Conservation (phyloP, 2,329 filamentous ascomycete genomes). For the Alternaria novae-zelandiae region DNA sequence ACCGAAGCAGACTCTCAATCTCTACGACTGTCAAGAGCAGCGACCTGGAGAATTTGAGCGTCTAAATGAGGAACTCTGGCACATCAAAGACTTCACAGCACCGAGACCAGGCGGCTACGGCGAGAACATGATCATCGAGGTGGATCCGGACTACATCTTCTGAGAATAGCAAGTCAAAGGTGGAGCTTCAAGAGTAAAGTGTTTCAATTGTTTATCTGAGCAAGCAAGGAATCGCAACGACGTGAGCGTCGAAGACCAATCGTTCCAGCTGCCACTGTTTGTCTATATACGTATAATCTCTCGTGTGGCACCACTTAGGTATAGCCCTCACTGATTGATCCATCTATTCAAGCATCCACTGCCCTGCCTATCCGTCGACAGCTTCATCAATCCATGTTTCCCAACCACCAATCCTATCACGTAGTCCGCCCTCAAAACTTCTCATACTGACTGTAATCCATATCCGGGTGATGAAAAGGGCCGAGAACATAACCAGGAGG, state of each 20-base stretch:
- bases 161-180: background rate
- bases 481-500: background rate
- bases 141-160: slow-evolving; percentile 37
- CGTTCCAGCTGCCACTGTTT: background rate
- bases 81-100: slow-evolving; percentile 30
- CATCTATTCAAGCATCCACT: background rate
- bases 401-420: background rate
- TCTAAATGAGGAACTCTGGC: slow-evolving; percentile 34
- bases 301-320: background rate
- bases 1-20: slow-evolving; percentile 27
- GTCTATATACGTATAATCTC: slow-evolving; percentile 1
- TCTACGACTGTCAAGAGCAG: slow-evolving; percentile 37
- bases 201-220: background rate
- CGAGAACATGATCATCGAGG: slow-evolving; percentile 34
- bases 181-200: background rate
- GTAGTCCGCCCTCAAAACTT: background rate
- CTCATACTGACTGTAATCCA: background rate
- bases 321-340: background rate
- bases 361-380: background rate
- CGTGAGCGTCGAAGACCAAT: background rate
- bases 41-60: slow-evolving; percentile 25
- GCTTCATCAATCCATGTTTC: background rate
- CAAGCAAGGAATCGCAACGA: slow-evolving; percentile 6
- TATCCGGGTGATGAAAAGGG: background rate
- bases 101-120: slow-evolving; percentile 14